Conservation (phyloP, 2,329 filamentous ascomycete species). For the Gnomoniopsis sp. region DNA sequence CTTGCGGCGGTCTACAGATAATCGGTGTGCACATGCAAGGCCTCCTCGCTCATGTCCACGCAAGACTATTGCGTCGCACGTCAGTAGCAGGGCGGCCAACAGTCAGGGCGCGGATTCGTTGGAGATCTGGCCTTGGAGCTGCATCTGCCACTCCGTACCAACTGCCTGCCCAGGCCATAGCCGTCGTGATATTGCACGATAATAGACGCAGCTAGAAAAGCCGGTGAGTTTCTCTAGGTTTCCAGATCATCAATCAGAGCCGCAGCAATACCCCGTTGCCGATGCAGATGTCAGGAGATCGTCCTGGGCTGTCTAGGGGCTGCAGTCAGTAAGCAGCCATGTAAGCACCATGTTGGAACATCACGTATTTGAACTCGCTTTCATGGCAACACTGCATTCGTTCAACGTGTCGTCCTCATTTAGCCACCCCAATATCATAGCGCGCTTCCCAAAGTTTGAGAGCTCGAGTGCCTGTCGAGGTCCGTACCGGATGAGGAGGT, state of each 20-base stretch:
- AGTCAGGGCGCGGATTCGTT: background rate
- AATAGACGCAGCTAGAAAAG: conserved; percentile 16
- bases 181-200: conserved; percentile 10
- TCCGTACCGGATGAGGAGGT: background rate
- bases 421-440: conserved; percentile 1
- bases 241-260: background rate
- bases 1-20: background rate
- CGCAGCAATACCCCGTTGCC: conserved; percentile 1
- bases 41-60: background rate
- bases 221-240: conserved; percentile 13
- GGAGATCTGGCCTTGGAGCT: background rate
- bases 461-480: background rate
- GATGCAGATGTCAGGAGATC: conserved; percentile 5
- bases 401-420: background rate
- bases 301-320: conserved; percentile 2
- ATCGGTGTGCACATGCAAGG: background rate
- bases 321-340: conserved; percentile 8
- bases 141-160: background rate
- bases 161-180: conserved; percentile 3
- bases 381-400: conserved; percentile 5
- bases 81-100: background rate
- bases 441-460: conserved; percentile 4
- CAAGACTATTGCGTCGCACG: background rate
- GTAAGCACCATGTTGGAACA: conserved; percentile 6
- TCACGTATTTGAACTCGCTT: conserved; percentile 1